Evolutionary conservation across 2,329 filamentous ascomycete species (phyloP).

Genomic region (Xylaria arbuscula): DNA sequence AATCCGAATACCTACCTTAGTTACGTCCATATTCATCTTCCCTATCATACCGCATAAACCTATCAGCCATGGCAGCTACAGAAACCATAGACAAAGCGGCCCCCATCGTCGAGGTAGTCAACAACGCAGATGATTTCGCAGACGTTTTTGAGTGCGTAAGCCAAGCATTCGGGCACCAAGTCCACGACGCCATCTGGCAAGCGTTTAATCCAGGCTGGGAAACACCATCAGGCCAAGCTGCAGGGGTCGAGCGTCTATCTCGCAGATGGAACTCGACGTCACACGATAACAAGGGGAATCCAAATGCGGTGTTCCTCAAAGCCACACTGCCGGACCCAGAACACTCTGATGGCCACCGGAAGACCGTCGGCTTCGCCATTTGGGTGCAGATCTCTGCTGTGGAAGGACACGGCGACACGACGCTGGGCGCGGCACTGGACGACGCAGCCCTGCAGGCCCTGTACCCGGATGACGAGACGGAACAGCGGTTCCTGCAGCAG

Average conservation of each 20-base stretch:
- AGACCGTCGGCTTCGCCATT: conserved; percentile 64
- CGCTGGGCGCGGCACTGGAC: conserved; percentile 51
- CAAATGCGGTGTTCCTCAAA: conserved; percentile 65
- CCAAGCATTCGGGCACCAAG: conserved; percentile 62
- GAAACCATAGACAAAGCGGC: conserved; percentile 28
- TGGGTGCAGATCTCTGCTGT: conserved; percentile 65
- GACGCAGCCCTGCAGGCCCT: conserved; percentile 50
- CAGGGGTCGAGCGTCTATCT: conserved; percentile 53
- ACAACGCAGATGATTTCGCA: conserved; percentile 40
- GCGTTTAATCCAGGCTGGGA: conserved; percentile 67
- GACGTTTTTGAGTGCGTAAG: conserved; percentile 49
- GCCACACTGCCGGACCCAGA: conserved; percentile 58
- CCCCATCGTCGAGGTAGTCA: conserved; percentile 43
- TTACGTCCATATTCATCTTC: not conserved
- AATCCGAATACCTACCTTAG: not conserved
- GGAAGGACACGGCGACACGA: conserved; percentile 59
- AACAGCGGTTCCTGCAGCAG: conserved; percentile 61
- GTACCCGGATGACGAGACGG: conserved; percentile 57
- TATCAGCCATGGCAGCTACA: conserved; percentile 14
- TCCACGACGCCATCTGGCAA: conserved; percentile 62
- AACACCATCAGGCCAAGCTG: conserved; percentile 56
- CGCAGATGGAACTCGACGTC: conserved; percentile 56
- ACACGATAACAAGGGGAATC: conserved; percentile 56
- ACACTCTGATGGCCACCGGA: conserved; percentile 35
- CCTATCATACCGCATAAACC: not conserved